A percentile compares a stretch with the other conserved stretches of the same genome.
Conservation (phyloP, 2,329 filamentous ascomycete species). For the Alternaria solani region DNA sequence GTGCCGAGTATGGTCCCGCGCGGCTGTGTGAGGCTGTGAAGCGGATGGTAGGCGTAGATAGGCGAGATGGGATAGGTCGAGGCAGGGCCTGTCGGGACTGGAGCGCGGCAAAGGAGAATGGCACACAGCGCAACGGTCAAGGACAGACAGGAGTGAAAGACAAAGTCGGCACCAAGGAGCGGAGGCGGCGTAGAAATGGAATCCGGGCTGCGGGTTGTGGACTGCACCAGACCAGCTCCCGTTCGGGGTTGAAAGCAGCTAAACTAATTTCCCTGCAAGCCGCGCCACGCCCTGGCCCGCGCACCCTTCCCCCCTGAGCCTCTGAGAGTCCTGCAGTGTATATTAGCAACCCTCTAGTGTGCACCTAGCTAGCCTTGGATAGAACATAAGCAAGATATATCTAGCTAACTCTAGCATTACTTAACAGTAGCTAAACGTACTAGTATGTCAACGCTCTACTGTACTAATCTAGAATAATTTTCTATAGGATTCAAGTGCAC, state of each 20-base stretch:
- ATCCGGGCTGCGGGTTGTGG: conserved; percentile 12
- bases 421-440: not conserved
- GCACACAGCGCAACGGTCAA: conserved; percentile 10
- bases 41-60: conserved; percentile 4
- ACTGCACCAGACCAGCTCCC: conserved; percentile 9
- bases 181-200: conserved; percentile 20
- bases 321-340: not conserved
- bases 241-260: conserved; percentile 11
- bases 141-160: conserved; percentile 21
- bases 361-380: too few relatives aligned
- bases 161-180: conserved; percentile 7
- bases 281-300: conserved; percentile 18
- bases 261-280: conserved; percentile 13
- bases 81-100: not conserved
- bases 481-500: too few relatives aligned
- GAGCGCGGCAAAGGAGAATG: not conserved
- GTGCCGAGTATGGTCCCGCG: not conserved
- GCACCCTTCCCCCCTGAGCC: conserved; percentile 18
- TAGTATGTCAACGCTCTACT: not conserved
- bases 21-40: conserved; percentile 4
- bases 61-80: not conserved
- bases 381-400: too few relatives aligned
- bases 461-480: too few relatives aligned
- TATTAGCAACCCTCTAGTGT: too few relatives aligned
- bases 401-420: too few relatives aligned